Percentiles rank a stretch among this genome's conserved stretches.
Evolutionary conservation across 148 eudicot genomes (phyloP).

Genomic region (Diospyros kaki): DNA sequence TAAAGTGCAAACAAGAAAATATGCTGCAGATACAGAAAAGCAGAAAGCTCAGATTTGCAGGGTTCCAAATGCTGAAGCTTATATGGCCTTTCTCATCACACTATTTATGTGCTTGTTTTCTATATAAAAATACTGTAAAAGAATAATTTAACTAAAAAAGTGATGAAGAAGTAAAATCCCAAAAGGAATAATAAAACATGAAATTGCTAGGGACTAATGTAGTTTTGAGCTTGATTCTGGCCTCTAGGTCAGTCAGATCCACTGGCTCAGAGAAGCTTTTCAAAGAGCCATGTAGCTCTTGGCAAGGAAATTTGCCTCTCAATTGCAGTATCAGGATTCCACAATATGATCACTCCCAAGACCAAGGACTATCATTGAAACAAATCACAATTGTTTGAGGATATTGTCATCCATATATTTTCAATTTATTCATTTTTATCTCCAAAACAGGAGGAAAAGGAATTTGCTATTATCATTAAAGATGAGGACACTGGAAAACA

Average conservation of each 20-base stretch:
- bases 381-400: slow-evolving; percentile 1
- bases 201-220: too few relatives aligned
- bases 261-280: not conserved
- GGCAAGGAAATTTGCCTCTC: not conserved
- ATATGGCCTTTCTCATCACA: not conserved
- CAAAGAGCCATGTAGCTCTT: not conserved
- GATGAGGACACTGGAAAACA: slow-evolving; percentile 1
- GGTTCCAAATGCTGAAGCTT: not conserved
- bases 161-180: not conserved
- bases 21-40: slow-evolving; percentile 4
- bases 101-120: not conserved
- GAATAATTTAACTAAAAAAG: not conserved
- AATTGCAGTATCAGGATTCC: not conserved
- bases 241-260: too few relatives aligned
- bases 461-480: not conserved
- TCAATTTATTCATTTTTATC: not conserved
- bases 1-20: slow-evolving; percentile 11
- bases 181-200: not conserved
- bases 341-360: not conserved
- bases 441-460: slow-evolving; percentile 10
- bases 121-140: not conserved
- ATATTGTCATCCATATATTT: not conserved
- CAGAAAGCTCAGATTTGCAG: slow-evolving; percentile 11
- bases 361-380: not conserved
- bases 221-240: too few relatives aligned